A percentile compares a stretch with the other conserved stretches of the same genome.
Evolutionary conservation across 306 rosid species (phyloP).

Genomic region (Rosa lucieae): DNA sequence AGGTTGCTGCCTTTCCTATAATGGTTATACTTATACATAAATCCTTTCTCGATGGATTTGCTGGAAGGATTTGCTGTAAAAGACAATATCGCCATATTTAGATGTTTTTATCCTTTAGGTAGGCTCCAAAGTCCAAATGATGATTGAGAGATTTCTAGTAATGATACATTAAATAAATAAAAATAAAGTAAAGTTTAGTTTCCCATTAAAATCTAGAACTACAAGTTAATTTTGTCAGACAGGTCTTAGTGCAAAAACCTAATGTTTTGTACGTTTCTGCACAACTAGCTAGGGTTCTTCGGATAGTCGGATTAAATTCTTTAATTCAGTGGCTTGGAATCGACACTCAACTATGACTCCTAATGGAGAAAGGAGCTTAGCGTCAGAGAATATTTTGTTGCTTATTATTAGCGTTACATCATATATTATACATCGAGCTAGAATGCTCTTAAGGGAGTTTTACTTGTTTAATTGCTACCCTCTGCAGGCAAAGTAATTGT

Average conservation of each 20-base stretch:
- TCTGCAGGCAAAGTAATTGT: too few species aligned
- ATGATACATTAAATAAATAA: neutral
- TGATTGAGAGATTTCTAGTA: neutral
- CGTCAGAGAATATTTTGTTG: neutral
- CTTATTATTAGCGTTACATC: too few species aligned
- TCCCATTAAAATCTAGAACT: neutral
- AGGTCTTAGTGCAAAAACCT: neutral
- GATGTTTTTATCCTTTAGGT: neutral
- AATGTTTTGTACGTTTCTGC: neutral
- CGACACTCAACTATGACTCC: neutral
- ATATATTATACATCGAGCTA: too few species aligned
- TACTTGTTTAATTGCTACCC: too few species aligned
- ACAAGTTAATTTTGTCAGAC: neutral
- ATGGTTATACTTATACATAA: neutral
- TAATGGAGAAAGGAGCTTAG: neutral
- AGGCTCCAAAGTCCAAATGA: neutral
- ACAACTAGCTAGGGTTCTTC: neutral
- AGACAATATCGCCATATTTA: neutral
- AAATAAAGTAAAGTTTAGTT: neutral
- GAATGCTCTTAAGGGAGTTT: too few species aligned
- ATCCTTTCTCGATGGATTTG: neutral
- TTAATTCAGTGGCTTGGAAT: neutral
- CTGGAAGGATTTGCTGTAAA: neutral
- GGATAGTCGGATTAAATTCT: neutral
- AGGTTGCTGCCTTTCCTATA: constrained; percentile 8